Evolutionary conservation across 495 filamentous ascomycete species (phyloP).

Genomic region (Aspergillus olivimuriae): DNA sequence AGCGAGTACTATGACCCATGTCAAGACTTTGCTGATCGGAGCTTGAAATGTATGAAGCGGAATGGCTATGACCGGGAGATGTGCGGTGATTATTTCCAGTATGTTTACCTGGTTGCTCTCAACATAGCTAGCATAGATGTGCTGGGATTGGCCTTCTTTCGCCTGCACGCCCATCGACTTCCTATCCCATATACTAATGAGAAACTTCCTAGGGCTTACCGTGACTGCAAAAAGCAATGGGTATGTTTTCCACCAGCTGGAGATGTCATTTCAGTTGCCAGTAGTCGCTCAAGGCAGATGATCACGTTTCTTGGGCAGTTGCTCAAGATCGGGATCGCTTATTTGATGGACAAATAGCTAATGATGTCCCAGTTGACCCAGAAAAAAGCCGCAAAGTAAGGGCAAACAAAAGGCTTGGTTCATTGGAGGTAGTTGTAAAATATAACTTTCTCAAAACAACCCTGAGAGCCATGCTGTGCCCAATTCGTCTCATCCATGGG

Average conservation of each 20-base stretch:
- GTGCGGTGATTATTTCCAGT: slow-evolving; percentile 95
- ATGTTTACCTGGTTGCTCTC: slow-evolving; percentile 16
- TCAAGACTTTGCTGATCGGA: slow-evolving; percentile 83
- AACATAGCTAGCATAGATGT: not conserved
- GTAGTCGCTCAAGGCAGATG: no score
- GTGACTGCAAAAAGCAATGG: slow-evolving; percentile 93
- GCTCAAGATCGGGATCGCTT: no score
- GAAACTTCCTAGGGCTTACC: slow-evolving; percentile 62
- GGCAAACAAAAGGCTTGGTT: no score
- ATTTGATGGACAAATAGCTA: no score
- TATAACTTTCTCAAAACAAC: no score
- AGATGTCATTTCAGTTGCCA: no score
- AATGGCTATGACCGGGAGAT: slow-evolving; percentile 80
- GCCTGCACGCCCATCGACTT: not conserved
- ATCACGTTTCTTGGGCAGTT: no score
- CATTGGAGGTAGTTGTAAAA: no score
- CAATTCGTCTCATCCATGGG: no score
- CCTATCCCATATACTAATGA: slow-evolving; percentile 9
- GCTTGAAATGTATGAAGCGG: slow-evolving; percentile 77
- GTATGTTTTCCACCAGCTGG: slow-evolving; percentile 50
- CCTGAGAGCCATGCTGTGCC: no score
- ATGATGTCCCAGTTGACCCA: slow-evolving; percentile 15
- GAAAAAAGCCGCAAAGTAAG: slow-evolving; percentile 8
- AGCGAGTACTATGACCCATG: slow-evolving; percentile 93
- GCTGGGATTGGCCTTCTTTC: not conserved